Evolutionary conservation across 768 basidiomycete genomes (phyloP), one percentile per base, ranked within the genome.

Genomic region (Obba rivulosa): DNA sequence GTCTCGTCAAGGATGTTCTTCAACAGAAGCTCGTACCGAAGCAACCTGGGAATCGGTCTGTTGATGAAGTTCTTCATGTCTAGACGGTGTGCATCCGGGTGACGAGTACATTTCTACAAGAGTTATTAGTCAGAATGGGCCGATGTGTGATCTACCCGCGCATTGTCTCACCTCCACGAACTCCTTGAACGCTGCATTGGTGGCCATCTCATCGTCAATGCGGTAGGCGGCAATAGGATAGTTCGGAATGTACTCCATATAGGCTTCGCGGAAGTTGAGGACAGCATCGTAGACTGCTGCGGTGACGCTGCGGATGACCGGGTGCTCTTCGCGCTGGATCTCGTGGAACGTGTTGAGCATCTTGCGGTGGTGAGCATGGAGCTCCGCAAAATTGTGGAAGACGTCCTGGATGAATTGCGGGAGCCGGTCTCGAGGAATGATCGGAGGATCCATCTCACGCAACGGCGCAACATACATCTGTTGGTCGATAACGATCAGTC

Each of bases 51-150:
- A 54, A 95, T 93, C 2, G 94, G 92, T 34, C 92, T 83, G 57
- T 90, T 84, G 60, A 94, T 87, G 68, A 97, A 99, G 57, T 77
- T 85, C 63, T 94, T 92, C 80, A 99, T 87, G 62, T 93, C 92
- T 17, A 91, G 74, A 43, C 85, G 81, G 58, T 87, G 83, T 1
- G 92, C 80, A 49, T 87, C 85, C 0, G 84, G 79, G 56, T 90
- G 83, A 25, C 85, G 80, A 10, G 68, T 66, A 44, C 72, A 77
- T 67, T 71, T 66, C 74, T 77, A 23, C 3, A 17, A 34, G 37
- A 17, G n/a, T 8, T 22, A 17, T 28, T 16, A 37, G 43, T 51
- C n/a, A 22, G 24, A 24, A 21, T 11, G 38, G 31, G 4, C n/a
- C 3, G 4, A 47, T 18, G 21, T 17, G 4, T 4, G 31, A 16